Evolutionary conservation across 2,329 filamentous ascomycete genomes (phyloP).

Genomic region (Alternaria ventricosa): DNA sequence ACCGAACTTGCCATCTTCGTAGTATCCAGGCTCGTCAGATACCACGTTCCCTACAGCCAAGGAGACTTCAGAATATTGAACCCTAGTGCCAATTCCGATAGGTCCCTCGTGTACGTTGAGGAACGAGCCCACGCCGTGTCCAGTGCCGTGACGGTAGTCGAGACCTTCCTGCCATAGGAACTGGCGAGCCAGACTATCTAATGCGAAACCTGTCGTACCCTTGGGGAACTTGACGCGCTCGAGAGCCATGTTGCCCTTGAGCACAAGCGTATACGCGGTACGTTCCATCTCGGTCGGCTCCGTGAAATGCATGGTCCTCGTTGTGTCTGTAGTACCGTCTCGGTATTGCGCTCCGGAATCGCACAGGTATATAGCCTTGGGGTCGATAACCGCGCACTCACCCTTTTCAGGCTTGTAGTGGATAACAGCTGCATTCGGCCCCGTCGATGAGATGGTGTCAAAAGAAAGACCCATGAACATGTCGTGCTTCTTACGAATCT

Average conservation of each 20-base stretch:
- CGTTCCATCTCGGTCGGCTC: conserved; percentile 82
- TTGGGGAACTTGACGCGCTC: conserved; percentile 91
- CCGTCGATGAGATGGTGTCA: conserved; percentile 93
- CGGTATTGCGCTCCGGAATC: conserved; percentile 97
- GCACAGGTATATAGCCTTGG: conserved; percentile 86
- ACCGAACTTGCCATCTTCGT: conserved; percentile 93
- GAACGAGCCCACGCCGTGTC: conserved; percentile 93
- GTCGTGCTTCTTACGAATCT: conserved; percentile 71
- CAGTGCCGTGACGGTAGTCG: conserved; percentile 95
- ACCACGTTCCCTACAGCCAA: conserved; percentile 92
- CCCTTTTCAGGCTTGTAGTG: conserved; percentile 89
- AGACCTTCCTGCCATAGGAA: conserved; percentile 91
- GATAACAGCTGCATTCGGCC: conserved; percentile 90
- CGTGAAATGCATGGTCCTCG: conserved; percentile 90
- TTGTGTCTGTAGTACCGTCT: conserved; percentile 96
- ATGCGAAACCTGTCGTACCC: conserved; percentile 89
- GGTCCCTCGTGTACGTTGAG: conserved; percentile 97
- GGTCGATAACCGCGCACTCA: conserved; percentile 82
- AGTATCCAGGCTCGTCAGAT: conserved; percentile 95
- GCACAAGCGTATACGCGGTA: conserved; percentile 88
- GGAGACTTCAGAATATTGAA: conserved; percentile 90
- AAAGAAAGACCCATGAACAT: conserved; percentile 92
- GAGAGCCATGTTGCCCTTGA: conserved; percentile 92
- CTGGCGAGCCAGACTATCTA: conserved; percentile 88
- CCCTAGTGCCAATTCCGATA: conserved; percentile 91